phyloP scores from a whole-genome alignment of 2,329 filamentous ascomycete genomes.

The Apiospora marii region DNA sequence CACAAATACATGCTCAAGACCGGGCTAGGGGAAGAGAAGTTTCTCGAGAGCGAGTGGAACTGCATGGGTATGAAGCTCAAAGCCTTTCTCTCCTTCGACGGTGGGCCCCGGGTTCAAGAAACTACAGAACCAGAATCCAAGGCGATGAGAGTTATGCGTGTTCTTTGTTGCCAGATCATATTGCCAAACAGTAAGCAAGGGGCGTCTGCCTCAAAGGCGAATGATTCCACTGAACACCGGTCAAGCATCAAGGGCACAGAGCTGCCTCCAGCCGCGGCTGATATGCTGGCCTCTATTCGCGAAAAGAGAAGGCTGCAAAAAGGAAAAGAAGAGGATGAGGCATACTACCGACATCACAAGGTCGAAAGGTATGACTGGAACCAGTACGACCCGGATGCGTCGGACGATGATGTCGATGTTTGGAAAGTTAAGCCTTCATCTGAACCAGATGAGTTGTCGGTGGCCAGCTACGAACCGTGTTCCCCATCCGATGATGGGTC shows the following conservation, averaged over 20 bases:
- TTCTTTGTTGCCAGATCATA: slow-evolving; percentile 1
- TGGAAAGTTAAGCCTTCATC: slow-evolving; percentile 2
- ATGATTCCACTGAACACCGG: neutral
- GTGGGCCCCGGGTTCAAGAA: neutral
- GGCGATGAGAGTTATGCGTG: neutral
- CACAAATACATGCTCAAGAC: slow-evolving; percentile 3
- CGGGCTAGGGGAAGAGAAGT: neutral
- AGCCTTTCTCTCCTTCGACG: slow-evolving; percentile 1
- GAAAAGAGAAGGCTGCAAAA: neutral
- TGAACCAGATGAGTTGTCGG: neutral
- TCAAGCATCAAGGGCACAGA: neutral
- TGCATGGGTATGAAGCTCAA: slow-evolving; percentile 2
- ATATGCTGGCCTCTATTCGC: neutral
- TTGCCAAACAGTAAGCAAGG: neutral
- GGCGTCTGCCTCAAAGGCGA: neutral
- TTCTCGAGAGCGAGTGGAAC: slow-evolving; percentile 8
- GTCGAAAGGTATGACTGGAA: slow-evolving; percentile 18
- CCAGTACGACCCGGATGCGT: slow-evolving; percentile 10
- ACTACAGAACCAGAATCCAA: neutral
- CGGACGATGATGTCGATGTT: slow-evolving; percentile 19
- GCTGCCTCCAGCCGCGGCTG: neutral
- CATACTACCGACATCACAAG: slow-evolving; percentile 5
- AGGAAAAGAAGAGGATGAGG: neutral
- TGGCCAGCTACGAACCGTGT: slow-evolving; percentile 12
- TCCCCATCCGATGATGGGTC: neutral